Evolutionary conservation across 805 yeast species (phyloP).

Genomic region (Wickerhamiella bombiphila): DNA sequence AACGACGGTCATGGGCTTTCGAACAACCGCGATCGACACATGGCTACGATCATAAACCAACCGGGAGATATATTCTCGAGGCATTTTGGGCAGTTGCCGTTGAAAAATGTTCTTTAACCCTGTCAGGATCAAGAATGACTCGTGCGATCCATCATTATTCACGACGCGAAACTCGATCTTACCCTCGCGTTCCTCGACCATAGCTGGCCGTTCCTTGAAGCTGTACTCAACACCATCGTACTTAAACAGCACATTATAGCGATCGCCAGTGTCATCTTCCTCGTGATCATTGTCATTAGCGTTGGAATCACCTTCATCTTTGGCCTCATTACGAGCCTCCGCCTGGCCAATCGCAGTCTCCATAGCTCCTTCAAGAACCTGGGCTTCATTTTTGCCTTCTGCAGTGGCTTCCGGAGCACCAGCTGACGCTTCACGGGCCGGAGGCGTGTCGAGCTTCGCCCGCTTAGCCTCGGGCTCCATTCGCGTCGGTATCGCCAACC

Average conservation of each 20-base stretch:
- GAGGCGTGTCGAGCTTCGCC: conserved; percentile 6
- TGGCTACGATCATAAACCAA: conserved; percentile 90
- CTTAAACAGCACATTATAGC: conserved; percentile 34
- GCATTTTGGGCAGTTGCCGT: conserved; percentile 97
- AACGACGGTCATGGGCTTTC: conserved; percentile 86
- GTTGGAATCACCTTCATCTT: conserved; percentile 17
- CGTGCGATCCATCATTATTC: conserved; percentile 80
- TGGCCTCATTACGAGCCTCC: conserved; percentile 14
- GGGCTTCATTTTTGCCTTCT: neutral
- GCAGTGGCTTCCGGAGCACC: neutral
- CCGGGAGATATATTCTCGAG: conserved; percentile 88
- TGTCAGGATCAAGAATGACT: conserved; percentile 78
- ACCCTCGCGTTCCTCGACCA: conserved; percentile 83
- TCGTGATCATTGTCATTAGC: conserved; percentile 13
- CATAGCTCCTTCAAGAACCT: neutral
- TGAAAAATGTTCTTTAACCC: conserved; percentile 94
- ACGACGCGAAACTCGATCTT: conserved; percentile 92
- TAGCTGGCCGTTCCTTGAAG: conserved; percentile 87
- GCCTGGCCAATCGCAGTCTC: neutral
- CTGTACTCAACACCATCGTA: conserved; percentile 70
- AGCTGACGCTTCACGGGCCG: neutral
- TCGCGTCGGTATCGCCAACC: no score
- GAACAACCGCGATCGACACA: conserved; percentile 87
- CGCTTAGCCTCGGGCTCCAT: conserved; percentile 7
- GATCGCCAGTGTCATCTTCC: conserved; percentile 20